phyloP scores from a whole-genome alignment of 2,329 filamentous ascomycete genomes.

The Coniochaeta hoffmannii region DNA sequence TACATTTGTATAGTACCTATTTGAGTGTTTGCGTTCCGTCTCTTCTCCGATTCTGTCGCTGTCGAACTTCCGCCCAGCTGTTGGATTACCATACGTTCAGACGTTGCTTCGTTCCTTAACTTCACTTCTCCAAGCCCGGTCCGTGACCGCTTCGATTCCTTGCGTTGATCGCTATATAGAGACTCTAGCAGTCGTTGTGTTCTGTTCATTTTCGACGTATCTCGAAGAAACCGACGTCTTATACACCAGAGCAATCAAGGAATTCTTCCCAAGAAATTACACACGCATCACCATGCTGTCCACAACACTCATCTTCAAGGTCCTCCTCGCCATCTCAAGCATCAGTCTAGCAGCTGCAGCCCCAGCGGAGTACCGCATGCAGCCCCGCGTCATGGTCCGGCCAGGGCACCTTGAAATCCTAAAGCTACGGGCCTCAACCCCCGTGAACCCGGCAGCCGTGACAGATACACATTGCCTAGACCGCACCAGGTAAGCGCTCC shows the following conservation, averaged over 20 bases:
- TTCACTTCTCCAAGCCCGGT: not conserved
- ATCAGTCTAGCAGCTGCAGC: constrained; percentile 21
- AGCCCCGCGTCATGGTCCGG: constrained; percentile 29
- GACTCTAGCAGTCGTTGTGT: constrained; percentile 5
- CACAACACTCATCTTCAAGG: constrained; percentile 19
- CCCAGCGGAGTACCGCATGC: constrained; percentile 17
- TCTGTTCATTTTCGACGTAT: not conserved
- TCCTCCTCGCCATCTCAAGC: constrained; percentile 22
- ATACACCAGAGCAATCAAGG: not conserved
- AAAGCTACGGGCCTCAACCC: constrained; percentile 27
- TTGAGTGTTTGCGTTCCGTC: not conserved
- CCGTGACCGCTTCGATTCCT: constrained; percentile 5
- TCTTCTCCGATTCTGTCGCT: not conserved
- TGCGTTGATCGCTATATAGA: not conserved
- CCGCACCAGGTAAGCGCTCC: constrained; percentile 31
- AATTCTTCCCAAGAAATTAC: too few species aligned
- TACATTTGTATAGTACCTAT: not conserved
- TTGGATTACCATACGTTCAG: not conserved
- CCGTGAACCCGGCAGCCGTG: constrained; percentile 32
- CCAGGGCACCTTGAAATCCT: constrained; percentile 38
- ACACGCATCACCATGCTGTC: constrained; percentile 22
- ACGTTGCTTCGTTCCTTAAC: not conserved
- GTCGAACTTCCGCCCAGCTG: not conserved
- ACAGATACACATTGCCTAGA: constrained; percentile 32
- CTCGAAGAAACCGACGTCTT: not conserved